These are phyloP conservation scores for Candida pseudofarinosa DNA, from an alignment of 805 yeast genomes.

Conservation along the genomic window DNA sequence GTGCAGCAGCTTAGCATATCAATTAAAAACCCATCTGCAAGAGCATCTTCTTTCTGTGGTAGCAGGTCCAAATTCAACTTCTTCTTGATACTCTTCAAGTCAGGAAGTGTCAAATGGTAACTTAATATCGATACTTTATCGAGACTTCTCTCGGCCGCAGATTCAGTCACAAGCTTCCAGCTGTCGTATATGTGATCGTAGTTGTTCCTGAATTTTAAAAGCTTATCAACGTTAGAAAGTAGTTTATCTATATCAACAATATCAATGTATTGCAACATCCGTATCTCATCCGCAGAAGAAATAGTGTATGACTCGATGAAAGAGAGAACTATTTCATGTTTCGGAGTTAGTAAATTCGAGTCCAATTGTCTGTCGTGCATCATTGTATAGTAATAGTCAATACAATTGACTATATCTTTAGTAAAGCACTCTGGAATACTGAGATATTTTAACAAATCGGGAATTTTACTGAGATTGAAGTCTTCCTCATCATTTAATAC, in stretches of 20 bases:
- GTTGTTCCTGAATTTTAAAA: constrained; percentile 31
- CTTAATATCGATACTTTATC: constrained; percentile 2
- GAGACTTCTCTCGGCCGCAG: neutral
- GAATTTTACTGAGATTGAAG: constrained; percentile 22
- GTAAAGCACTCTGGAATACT: constrained; percentile 30
- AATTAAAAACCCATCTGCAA: constrained; percentile 32
- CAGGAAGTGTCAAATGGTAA: constrained; percentile 23
- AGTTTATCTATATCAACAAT: constrained; percentile 40
- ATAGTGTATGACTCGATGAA: constrained; percentile 28
- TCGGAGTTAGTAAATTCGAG: constrained; percentile 10
- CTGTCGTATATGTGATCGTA: constrained; percentile 21
- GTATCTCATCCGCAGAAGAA: constrained; percentile 7
- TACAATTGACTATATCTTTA: constrained; percentile 25
- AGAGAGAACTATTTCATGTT: constrained; percentile 22
- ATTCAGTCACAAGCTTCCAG: constrained; percentile 31
- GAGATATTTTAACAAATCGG: constrained; percentile 19
- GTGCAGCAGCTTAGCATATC: constrained; percentile 40
- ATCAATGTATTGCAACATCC: constrained; percentile 26
- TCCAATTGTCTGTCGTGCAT: constrained; percentile 8
- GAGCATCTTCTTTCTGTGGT: constrained; percentile 8
- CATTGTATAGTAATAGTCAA: constrained; percentile 31
- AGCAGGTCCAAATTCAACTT: constrained; percentile 25
- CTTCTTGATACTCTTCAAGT: constrained; percentile 26
- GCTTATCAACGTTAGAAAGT: constrained; percentile 19
- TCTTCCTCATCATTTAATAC: constrained; percentile 22